phyloP scores from a whole-genome alignment of 1,284 basidiomycete species.

The Schizopora paradoxa region DNA sequence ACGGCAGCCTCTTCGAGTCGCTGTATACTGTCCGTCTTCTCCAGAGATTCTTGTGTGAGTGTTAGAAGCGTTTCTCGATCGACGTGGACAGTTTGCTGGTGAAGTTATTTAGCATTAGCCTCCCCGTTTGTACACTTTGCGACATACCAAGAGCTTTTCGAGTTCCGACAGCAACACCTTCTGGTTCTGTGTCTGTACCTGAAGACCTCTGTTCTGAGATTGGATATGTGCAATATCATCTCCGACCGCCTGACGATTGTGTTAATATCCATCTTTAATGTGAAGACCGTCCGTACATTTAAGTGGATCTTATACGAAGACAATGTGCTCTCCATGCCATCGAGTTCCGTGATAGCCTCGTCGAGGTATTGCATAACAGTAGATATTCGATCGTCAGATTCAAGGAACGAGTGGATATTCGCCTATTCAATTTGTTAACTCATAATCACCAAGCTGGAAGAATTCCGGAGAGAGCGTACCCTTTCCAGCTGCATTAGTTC shows the following conservation, averaged over 20 bases:
- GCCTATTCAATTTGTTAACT: conserved; percentile 47
- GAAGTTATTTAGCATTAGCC: background rate
- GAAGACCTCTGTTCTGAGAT: conserved; percentile 92
- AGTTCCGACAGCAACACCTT: conserved; percentile 76
- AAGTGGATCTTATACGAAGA: conserved; percentile 92
- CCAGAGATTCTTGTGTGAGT: conserved; percentile 83
- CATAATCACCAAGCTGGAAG: conserved; percentile 9
- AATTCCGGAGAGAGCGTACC: conserved; percentile 49
- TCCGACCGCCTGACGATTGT: conserved; percentile 66
- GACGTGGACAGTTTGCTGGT: conserved; percentile 89
- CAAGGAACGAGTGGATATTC: conserved; percentile 95
- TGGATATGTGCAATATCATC: conserved; percentile 97
- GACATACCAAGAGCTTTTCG: conserved; percentile 73
- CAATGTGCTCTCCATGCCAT: conserved; percentile 80
- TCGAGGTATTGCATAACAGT: conserved; percentile 88
- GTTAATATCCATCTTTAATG: conserved; percentile 6
- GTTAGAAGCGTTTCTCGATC: conserved; percentile 69
- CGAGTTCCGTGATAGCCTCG: conserved; percentile 79
- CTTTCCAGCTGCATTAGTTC: conserved; percentile 89
- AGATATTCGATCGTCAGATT: conserved; percentile 82
- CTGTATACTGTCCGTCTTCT: conserved; percentile 70
- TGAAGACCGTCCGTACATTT: conserved; percentile 48
- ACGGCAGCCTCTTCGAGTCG: conserved; percentile 79
- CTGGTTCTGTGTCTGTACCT: conserved; percentile 98
- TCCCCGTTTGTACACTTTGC: background rate